These are phyloP conservation scores for Fusarium hostae DNA, from an alignment of 2,329 filamentous ascomycete genomes.

Conservation along the genomic window DNA sequence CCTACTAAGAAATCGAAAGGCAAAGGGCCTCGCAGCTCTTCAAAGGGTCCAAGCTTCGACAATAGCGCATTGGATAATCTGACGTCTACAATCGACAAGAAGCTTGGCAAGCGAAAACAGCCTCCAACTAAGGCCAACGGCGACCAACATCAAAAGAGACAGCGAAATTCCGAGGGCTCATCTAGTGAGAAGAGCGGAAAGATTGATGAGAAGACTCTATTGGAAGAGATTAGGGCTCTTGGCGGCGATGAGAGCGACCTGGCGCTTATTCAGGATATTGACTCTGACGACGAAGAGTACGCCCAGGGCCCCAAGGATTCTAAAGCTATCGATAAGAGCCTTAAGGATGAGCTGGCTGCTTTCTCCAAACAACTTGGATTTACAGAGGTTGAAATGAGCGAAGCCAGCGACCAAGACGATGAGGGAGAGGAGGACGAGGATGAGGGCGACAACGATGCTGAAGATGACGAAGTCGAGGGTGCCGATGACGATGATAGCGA, in stretches of 20 bases:
- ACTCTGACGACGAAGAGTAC: constrained; percentile 55
- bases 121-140: constrained; percentile 50
- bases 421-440: constrained; percentile 49
- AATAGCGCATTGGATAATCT: constrained; percentile 62
- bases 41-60: constrained; percentile 53
- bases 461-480: constrained; percentile 44
- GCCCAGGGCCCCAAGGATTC: constrained; percentile 47
- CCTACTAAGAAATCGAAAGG: constrained; percentile 53
- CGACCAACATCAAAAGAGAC: constrained; percentile 53
- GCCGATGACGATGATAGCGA: constrained; percentile 41
- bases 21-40: constrained; percentile 45
- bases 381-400: constrained; percentile 48
- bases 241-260: constrained; percentile 74
- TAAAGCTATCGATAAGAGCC: constrained; percentile 53
- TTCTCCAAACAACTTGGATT: constrained; percentile 55
- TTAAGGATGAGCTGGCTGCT: constrained; percentile 52
- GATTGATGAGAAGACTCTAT: constrained; percentile 55
- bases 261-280: constrained; percentile 66
- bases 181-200: constrained; percentile 38
- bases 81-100: constrained; percentile 67
- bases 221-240: constrained; percentile 72
- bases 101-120: constrained; percentile 60
- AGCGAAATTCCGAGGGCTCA: constrained; percentile 47
- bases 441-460: constrained; percentile 50
- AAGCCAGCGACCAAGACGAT: constrained; percentile 53